Conservation (phyloP, 2,329 filamentous ascomycete genomes). For the Trichoderma atroviride region DNA sequence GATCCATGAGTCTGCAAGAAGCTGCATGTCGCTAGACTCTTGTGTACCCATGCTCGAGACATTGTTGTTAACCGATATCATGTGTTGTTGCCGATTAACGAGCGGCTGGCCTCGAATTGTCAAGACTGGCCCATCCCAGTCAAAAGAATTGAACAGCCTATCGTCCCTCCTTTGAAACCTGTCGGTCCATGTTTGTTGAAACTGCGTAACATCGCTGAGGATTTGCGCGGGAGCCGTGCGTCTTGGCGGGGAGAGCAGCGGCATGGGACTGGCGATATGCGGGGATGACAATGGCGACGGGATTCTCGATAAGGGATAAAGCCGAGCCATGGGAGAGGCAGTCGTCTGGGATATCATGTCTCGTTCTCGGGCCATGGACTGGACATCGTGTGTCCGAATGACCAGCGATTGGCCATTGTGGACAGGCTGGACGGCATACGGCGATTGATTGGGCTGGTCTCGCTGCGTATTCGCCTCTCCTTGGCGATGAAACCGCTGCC, state of each 20-base stretch:
- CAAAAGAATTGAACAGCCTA: background rate
- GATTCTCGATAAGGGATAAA: background rate
- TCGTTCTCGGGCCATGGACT: background rate
- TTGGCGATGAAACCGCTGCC: background rate
- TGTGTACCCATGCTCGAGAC: background rate
- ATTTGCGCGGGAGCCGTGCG: background rate
- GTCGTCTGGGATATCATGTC: background rate
- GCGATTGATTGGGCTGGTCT: background rate
- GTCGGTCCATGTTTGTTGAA: background rate
- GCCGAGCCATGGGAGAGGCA: background rate
- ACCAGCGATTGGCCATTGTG: background rate
- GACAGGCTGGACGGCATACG: background rate
- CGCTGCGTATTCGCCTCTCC: background rate
- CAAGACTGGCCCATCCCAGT: background rate
- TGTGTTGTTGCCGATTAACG: background rate
- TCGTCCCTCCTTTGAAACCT: background rate
- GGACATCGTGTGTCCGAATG: background rate
- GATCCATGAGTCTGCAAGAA: background rate
- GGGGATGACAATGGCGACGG: background rate
- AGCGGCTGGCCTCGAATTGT: background rate
- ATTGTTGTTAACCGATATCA: background rate
- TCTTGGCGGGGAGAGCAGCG: background rate
- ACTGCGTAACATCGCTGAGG: background rate
- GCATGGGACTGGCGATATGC: background rate
- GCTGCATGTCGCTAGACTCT: background rate